phyloP scores from a whole-genome alignment of 805 yeast genomes.

The Kuraishia cidri region DNA sequence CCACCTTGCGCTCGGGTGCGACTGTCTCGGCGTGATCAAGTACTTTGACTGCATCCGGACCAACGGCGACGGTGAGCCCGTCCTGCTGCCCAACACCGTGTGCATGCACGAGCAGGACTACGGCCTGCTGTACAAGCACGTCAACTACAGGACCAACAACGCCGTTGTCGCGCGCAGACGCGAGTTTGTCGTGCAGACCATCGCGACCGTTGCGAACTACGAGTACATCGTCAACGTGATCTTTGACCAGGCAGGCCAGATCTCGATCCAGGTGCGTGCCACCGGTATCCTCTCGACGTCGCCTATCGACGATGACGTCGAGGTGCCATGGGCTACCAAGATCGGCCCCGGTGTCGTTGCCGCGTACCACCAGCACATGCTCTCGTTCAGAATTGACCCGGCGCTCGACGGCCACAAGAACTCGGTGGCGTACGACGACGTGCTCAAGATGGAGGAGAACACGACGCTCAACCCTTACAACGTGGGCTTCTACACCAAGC shows the following conservation, averaged over 20 bases:
- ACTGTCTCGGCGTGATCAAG: conserved; percentile 73
- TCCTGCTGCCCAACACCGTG: conserved; percentile 55
- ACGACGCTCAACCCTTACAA: conserved; percentile 52
- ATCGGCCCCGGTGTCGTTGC: conserved; percentile 80
- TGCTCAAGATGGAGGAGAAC: conserved; percentile 47
- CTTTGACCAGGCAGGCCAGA: conserved; percentile 71
- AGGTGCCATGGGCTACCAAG: conserved; percentile 66
- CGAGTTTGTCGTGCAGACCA: conserved; percentile 70
- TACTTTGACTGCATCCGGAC: conserved; percentile 57
- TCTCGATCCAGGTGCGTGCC: conserved; percentile 73
- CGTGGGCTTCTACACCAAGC: conserved; percentile 58
- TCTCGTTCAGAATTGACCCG: conserved; percentile 74
- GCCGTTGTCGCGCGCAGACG: conserved; percentile 74
- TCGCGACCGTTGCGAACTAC: conserved; percentile 80
- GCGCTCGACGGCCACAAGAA: conserved; percentile 77
- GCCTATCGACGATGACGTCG: conserved; percentile 65
- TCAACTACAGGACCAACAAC: conserved; percentile 63
- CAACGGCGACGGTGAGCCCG: conserved; percentile 52
- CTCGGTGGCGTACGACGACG: conserved; percentile 66
- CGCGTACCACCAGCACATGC: conserved; percentile 76
- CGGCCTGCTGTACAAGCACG: conserved; percentile 71
- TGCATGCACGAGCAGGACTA: conserved; percentile 79
- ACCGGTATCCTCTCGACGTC: conserved; percentile 82
- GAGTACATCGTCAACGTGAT: conserved; percentile 68
- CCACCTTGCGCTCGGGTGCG: conserved; percentile 65